These are phyloP conservation scores for Sordariomycetes sp. DNA, from an alignment of 2,329 filamentous ascomycete genomes.

Conservation along the genomic window DNA sequence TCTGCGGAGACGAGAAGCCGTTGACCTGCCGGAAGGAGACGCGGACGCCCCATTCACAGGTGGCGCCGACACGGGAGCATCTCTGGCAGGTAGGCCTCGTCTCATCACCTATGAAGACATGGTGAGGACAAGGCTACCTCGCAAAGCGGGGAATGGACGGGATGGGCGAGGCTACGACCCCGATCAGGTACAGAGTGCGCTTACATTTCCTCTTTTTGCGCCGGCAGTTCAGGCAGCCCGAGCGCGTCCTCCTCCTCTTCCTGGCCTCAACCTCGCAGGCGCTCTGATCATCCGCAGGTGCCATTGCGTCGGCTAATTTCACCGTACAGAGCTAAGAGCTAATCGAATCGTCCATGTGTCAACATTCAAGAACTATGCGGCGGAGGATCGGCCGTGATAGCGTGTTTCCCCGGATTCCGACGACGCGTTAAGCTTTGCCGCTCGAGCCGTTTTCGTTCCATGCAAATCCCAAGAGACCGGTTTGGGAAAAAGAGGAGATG, in stretches of 20 bases:
- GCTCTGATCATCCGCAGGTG: neutral
- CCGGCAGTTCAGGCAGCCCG: slow-evolving; percentile 22
- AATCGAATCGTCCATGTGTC: no score
- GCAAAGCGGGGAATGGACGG: neutral
- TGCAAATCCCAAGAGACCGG: no score
- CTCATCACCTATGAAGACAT: slow-evolving; percentile 13
- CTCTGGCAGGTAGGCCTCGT: slow-evolving; percentile 19
- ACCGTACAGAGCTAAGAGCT: no score
- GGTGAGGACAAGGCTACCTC: neutral
- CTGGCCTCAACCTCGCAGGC: neutral
- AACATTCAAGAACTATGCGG: no score
- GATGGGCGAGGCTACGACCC: neutral
- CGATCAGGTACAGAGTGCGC: neutral
- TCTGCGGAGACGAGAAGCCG: slow-evolving; percentile 16
- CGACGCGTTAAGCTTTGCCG: no score
- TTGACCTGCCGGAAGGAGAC: slow-evolving; percentile 22
- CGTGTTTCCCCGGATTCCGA: no score
- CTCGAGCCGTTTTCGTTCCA: no score
- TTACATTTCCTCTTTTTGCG: slow-evolving; percentile 22
- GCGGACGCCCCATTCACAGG: slow-evolving; percentile 23
- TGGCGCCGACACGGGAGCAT: slow-evolving; percentile 16
- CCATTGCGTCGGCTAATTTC: no score
- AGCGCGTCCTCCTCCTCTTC: slow-evolving; percentile 19
- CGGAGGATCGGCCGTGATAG: no score
- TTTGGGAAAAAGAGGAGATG: no score